phyloP scores from a whole-genome alignment of 176 grass and related monocot genomes.

The Carex pumila region DNA sequence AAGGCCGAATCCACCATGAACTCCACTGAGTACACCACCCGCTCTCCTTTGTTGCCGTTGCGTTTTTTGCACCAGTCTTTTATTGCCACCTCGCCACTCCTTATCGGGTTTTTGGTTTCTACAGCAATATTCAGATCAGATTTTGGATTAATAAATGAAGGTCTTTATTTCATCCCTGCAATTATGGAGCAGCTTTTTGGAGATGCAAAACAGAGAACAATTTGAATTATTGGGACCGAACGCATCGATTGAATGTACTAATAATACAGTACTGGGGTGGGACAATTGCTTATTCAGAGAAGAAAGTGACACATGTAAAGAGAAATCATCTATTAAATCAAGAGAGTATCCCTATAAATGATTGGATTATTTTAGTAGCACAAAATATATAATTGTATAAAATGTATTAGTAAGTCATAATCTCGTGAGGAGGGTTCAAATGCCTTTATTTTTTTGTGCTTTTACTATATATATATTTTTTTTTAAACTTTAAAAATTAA shows the following conservation, averaged over 20 bases:
- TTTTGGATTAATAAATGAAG: not conserved
- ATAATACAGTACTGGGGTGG: not conserved
- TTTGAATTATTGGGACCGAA: slow-evolving; percentile 28
- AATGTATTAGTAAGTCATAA: not conserved
- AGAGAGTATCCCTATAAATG: not conserved
- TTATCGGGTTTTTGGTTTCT: slow-evolving; percentile 63
- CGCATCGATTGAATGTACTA: slow-evolving; percentile 19
- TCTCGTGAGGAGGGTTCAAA: too few relatives aligned
- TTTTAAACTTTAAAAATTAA: too few relatives aligned
- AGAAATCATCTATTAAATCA: not conserved
- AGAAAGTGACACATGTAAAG: not conserved
- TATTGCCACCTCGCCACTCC: slow-evolving; percentile 47
- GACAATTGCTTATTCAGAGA: slow-evolving; percentile 16
- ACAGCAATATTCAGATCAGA: not conserved
- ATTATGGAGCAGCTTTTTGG: slow-evolving; percentile 13
- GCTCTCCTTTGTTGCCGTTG: slow-evolving; percentile 51
- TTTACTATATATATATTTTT: too few relatives aligned
- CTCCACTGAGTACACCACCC: slow-evolving; percentile 80
- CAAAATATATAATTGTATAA: not conserved
- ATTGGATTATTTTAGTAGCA: not conserved
- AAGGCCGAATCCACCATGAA: slow-evolving; percentile 68
- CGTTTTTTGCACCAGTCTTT: slow-evolving; percentile 84
- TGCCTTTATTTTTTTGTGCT: too few relatives aligned
- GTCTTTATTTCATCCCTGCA: slow-evolving; percentile 1
- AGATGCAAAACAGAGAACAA: not conserved